Evolutionary conservation across 2,329 filamentous ascomycete genomes (phyloP).

Genomic region (Massarina eburnea): DNA sequence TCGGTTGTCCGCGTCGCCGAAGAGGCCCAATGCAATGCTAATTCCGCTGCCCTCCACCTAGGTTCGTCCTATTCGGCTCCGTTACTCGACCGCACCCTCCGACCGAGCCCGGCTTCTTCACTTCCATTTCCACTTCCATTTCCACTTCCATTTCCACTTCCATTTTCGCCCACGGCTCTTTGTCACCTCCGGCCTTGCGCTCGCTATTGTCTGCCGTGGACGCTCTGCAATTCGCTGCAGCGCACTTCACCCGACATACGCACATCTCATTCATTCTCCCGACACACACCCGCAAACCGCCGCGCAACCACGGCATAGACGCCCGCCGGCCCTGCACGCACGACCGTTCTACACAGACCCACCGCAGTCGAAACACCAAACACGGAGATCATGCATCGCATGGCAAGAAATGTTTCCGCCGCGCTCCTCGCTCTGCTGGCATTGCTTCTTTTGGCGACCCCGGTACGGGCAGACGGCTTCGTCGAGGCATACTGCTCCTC

Average conservation of each 20-base stretch:
- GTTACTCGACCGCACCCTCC: slow-evolving; percentile 5
- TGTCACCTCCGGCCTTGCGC: neutral
- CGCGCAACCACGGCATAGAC: neutral
- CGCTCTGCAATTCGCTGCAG: neutral
- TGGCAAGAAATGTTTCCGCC: slow-evolving; percentile 9
- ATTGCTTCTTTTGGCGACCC: slow-evolving; percentile 16
- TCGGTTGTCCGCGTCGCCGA: slow-evolving; percentile 2
- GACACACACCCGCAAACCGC: neutral
- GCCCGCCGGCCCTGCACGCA: slow-evolving; percentile 9
- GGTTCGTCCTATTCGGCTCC: slow-evolving; percentile 4
- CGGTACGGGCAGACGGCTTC: slow-evolving; percentile 16
- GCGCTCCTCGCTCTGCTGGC: slow-evolving; percentile 22
- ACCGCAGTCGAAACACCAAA: slow-evolving; percentile 4
- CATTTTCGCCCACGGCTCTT: neutral
- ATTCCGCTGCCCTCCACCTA: slow-evolving; percentile 6
- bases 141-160: neutral
- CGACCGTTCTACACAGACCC: neutral
- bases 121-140: neutral
- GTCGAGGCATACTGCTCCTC: slow-evolving; percentile 48
- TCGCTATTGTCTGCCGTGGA: neutral
- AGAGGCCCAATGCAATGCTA: slow-evolving; percentile 11
- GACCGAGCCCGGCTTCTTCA: neutral
- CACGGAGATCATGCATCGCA: slow-evolving; percentile 17
- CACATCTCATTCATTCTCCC: neutral
- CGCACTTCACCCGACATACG: neutral